Evolutionary conservation across 352 stramenopile species (phyloP).

Genomic region (Elongisporangium undulatum): DNA sequence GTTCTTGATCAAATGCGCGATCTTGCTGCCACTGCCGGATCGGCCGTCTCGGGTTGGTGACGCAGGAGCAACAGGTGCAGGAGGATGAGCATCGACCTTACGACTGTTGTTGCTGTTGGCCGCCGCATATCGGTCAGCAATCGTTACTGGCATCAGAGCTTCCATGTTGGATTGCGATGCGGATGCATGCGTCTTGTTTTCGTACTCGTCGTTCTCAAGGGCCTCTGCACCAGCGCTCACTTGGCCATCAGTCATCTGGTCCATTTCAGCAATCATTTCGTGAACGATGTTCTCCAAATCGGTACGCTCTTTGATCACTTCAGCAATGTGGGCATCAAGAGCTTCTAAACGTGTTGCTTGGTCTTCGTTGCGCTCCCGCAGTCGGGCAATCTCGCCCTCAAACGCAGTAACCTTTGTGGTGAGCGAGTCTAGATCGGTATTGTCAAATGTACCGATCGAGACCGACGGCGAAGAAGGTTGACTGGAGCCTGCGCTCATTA

Average conservation of each 20-base stretch:
- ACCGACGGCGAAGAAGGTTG: background rate
- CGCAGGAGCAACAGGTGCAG: constrained; percentile 7
- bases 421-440: constrained; percentile 22
- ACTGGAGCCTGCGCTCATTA: constrained; percentile 3
- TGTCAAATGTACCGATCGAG: constrained; percentile 10
- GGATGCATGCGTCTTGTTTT: constrained; percentile 15
- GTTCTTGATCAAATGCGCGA: constrained; percentile 72
- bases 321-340: constrained; percentile 35
- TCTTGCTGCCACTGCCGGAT: constrained; percentile 30
- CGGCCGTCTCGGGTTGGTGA: constrained; percentile 1
- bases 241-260: constrained; percentile 9
- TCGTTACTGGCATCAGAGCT: constrained; percentile 20
- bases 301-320: constrained; percentile 41
- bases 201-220: constrained; percentile 13
- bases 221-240: constrained; percentile 9
- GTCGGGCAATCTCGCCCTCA: constrained; percentile 34
- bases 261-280: constrained; percentile 59
- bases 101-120: constrained; percentile 20
- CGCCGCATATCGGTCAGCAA: constrained; percentile 44
- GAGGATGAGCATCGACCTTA: constrained; percentile 8
- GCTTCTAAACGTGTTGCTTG: constrained; percentile 45
- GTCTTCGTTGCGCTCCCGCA: constrained; percentile 56
- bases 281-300: constrained; percentile 54
- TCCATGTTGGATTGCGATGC: constrained; percentile 1
- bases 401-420: constrained; percentile 46